Evolutionary conservation across 176 grass and related monocot species (phyloP).

Genomic region (Zoysia japonica): DNA sequence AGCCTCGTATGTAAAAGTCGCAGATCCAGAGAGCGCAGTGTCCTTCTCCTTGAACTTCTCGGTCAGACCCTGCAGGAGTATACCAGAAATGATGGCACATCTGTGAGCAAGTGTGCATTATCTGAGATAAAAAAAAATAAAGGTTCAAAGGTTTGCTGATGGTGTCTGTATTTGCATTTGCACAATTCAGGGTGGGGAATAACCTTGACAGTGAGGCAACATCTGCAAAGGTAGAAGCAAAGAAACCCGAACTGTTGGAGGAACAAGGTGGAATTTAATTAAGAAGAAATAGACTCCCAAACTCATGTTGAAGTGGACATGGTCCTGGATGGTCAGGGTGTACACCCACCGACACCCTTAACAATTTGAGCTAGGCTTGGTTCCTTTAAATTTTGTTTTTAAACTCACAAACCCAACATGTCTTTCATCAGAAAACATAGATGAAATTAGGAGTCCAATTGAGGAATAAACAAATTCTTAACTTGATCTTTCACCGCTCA

Average conservation of each 20-base stretch:
- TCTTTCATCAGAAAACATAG: neutral
- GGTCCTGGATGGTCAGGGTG: too few relatives aligned
- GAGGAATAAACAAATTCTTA: neutral
- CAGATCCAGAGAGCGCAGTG: slow-evolving; percentile 59
- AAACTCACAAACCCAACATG: neutral
- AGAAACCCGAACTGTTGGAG: neutral
- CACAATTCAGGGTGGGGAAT: neutral
- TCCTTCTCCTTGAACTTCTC: slow-evolving; percentile 99
- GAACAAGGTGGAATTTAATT: too few relatives aligned
- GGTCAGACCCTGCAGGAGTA: slow-evolving; percentile 72
- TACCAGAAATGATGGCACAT: neutral
- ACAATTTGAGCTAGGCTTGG: too few relatives aligned
- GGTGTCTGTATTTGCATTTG: neutral
- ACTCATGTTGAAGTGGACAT: too few relatives aligned
- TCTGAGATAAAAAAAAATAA: neutral
- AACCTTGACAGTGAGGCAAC: slow-evolving; percentile 98
- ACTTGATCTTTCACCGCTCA: neutral
- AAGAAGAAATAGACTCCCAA: too few relatives aligned
- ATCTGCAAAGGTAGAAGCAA: slow-evolving; percentile 51
- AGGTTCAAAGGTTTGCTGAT: neutral
- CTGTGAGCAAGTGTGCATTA: too few relatives aligned
- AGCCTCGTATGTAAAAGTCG: slow-evolving; percentile 81
- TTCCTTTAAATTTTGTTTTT: neutral
- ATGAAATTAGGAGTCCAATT: neutral
- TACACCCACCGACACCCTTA: too few relatives aligned